These are phyloP conservation scores for Discostella pseudostelligera DNA, from an alignment of 108 stramenopile genomes.

Conservation along the genomic window DNA sequence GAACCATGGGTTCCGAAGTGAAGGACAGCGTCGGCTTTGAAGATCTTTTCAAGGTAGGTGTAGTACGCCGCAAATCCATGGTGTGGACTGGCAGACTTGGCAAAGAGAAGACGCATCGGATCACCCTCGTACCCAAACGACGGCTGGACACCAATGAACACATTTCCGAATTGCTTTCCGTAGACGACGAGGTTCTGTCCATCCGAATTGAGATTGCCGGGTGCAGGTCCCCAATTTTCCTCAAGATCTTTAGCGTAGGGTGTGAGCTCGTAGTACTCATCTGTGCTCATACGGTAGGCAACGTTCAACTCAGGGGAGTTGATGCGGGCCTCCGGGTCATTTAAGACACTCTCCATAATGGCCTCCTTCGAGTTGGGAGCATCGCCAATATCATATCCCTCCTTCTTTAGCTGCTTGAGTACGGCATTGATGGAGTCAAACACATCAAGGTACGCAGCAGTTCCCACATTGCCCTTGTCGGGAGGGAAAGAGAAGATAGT, in stretches of 20 bases:
- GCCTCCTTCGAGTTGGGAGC: conserved; percentile 77
- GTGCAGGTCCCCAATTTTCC: conserved; percentile 97
- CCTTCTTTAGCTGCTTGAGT: conserved; percentile 77
- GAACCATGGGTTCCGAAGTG: conserved; percentile 97
- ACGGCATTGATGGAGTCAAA: conserved; percentile 96
- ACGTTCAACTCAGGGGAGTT: conserved; percentile 94
- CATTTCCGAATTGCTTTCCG: conserved; percentile 95
- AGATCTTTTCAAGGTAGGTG: conserved; percentile 96
- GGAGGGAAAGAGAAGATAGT: conserved; percentile 98
- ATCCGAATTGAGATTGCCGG: conserved; percentile 96
- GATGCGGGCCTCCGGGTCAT: conserved; percentile 94
- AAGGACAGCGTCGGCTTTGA: conserved; percentile 93
- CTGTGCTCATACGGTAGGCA: conserved; percentile 94
- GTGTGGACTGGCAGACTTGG: conserved; percentile 96
- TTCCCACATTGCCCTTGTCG: conserved; percentile 98
- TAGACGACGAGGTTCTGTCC: conserved; percentile 94
- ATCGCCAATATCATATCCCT: conserved; percentile 93
- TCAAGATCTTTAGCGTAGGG: conserved; percentile 93
- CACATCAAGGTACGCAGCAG: conserved; percentile 97
- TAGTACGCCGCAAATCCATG: conserved; percentile 98
- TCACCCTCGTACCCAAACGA: conserved; percentile 97
- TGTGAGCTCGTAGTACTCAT: conserved; percentile 93
- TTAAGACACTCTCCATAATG: conserved; percentile 86
- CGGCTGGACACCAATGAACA: conserved; percentile 96
- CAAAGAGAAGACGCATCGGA: conserved; percentile 91